These are phyloP conservation scores for Sclerotiophoma versabilis DNA, from an alignment of 2,329 filamentous ascomycete genomes.

Conservation along the genomic window DNA sequence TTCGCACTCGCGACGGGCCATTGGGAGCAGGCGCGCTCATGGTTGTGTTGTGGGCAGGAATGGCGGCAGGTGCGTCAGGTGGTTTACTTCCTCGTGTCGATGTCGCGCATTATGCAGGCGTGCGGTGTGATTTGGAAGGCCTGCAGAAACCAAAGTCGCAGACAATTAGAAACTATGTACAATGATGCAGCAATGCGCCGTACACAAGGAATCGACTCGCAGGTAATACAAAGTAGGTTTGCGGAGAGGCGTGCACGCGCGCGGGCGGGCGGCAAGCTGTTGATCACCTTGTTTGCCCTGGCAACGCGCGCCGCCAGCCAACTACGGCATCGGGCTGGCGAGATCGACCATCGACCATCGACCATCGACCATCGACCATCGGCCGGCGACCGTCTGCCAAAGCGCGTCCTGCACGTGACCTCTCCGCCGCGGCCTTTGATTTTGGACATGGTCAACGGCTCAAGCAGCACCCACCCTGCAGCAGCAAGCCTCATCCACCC, in stretches of 20 bases:
- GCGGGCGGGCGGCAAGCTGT: constrained; percentile 17
- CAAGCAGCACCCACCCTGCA: neutral
- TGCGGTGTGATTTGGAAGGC: constrained; percentile 12
- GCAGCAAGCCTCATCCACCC: neutral
- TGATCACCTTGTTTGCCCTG: constrained; percentile 31
- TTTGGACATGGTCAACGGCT: constrained; percentile 3
- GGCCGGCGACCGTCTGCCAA: neutral
- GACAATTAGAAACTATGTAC: constrained; percentile 35
- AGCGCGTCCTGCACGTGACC: constrained; percentile 15
- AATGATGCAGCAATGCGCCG: constrained; percentile 28
- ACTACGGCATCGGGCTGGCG: neutral
- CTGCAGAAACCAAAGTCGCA: constrained; percentile 17
- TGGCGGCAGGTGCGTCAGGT: constrained; percentile 31
- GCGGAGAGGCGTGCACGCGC: constrained; percentile 20
- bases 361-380: neutral
- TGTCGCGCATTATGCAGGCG: constrained; percentile 33
- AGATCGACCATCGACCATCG: constrained; percentile 3
- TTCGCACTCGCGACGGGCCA: constrained; percentile 68
- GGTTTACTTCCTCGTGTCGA: constrained; percentile 28
- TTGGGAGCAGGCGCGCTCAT: constrained; percentile 66
- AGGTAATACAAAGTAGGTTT: constrained; percentile 21
- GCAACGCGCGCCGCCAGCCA: constrained; percentile 17
- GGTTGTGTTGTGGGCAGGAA: too few species aligned
- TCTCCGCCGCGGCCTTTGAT: constrained; percentile 9
- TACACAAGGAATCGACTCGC: constrained; percentile 15